Evolutionary conservation across 208 protist genomes (phyloP), one percentile per base, ranked within the genome.

Genomic region (Trypanosomatidae sp.): DNA sequence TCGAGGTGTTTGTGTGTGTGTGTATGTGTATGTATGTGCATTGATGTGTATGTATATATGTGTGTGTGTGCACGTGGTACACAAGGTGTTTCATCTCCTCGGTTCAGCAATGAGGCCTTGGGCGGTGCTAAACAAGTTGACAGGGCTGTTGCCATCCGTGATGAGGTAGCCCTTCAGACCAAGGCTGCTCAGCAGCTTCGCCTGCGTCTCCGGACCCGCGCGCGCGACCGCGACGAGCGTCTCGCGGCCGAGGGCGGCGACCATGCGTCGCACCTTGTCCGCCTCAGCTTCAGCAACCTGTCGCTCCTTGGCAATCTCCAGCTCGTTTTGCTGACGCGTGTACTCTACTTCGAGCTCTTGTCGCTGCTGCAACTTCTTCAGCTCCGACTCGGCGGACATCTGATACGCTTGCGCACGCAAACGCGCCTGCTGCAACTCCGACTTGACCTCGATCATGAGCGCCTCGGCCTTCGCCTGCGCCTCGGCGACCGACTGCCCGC

Each of bases 61-160:
- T n/a, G n/a, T n/a, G n/a, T n/a, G n/a, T n/a, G n/a, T n/a, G n/a
- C n/a, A 32, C 10, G 16, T 15, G 4, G 46, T 43, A 13, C 15
- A 4, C 37, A 44, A 25, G 4, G 5, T n/a, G 19, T 8, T 39
- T 33, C n/a, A 35, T n/a, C n/a, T 58, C 30, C 37, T 67, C 2
- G 19, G 7, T 6, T 56, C 46, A 7, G 73, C 87, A 43, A 97
- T 66, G 51, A 97, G 72, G 20, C 96, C 90, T 18, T 89, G 68
- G 3, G 94, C 95, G 23, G 96, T 93, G 43, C 90, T 81, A 67
- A 98, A 96, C 6, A 98, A 54, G 62, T 98, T 98, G 37, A 98
- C 87, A 28, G 96, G 96, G 7, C 64, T 85, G 50, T 77, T 85
- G 23, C 96, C 96, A 42, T 98, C 95, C 7, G 96, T 98, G 61